Evolutionary conservation across 179 eudicot genomes (phyloP), one percentile per base, ranked within the genome.

Genomic region (Gypsophila paniculata): DNA sequence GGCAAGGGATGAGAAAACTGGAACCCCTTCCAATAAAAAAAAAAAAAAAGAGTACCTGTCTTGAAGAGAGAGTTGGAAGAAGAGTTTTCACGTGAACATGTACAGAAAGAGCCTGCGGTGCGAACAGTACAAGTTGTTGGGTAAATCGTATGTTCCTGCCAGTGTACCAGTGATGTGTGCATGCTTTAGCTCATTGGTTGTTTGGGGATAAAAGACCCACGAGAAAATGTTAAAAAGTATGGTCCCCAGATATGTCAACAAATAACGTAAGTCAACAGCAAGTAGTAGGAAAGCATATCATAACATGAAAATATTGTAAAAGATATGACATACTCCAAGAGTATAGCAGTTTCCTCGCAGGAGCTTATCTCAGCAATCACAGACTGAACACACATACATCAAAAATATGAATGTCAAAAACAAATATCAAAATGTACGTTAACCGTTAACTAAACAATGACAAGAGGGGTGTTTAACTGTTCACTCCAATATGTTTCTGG

Each of bases 91-190:
- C 91, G 76, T 94, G 97, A 55, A 83, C 87, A 86, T 92, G 99
- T 72, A 92, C 97, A 46, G 92, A 82, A 82, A 90, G 88, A 79
- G 99, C 99, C 80, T 88, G 97, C 6, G 99, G 96, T 25, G 99
- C 99, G 86, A 91, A 92, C 71, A 94, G 89, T 73, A 89, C 97
- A 78, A 94, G 99, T 79, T 94, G 97, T 72, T 94, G 99, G 5
- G 97, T 92, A 76, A 94, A 94, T 61, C 96, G 88, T 53, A 89
- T 90, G 74, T 88, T 90, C 87, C 97, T 94, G 85, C 69, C 70
- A 83, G 72, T 23, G 57, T 49, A 74, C 55, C 55, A 38, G 75
- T 13, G 68, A 59, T 54, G 54, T 39, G 15, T 26, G 66, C 72
- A 69, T 48, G 74, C 36, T 58, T 69, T 69, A 74, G 64, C 34